Conservation (phyloP, 257 asterid species). For the Solanum lycopersicoides region DNA sequence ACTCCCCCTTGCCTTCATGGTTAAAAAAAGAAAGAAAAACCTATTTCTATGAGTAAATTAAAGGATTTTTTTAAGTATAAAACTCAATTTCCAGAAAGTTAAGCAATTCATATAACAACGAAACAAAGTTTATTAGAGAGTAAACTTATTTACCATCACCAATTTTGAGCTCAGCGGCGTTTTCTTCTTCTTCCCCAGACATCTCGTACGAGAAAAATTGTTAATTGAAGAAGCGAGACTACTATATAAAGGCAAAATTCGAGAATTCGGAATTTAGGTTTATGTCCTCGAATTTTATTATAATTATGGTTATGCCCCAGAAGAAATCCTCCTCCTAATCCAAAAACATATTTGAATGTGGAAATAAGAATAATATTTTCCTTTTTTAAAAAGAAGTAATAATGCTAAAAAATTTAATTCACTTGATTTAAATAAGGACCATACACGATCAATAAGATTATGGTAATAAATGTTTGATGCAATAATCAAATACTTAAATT, state of each 20-base stretch:
- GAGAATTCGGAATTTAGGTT: neutral
- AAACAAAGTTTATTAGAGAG: neutral
- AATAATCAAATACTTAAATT: neutral
- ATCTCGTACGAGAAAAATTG: neutral
- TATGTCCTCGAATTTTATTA: neutral
- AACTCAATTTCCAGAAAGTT: neutral
- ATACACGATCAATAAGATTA: neutral
- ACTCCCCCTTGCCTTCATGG: neutral
- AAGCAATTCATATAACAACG: neutral
- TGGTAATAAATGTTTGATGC: neutral
- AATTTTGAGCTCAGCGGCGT: constrained; percentile 80
- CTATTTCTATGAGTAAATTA: neutral
- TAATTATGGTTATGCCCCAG: neutral
- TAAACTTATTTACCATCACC: constrained; percentile 68
- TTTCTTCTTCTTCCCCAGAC: constrained; percentile 78
- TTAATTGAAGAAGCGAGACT: neutral
- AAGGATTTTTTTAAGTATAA: neutral
- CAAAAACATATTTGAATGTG: neutral
- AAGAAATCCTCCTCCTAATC: neutral
- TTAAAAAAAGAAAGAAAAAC: neutral
- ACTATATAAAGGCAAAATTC: neutral
- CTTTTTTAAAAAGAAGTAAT: neutral
- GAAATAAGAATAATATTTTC: neutral
- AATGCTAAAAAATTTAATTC: neutral
- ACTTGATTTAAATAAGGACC: neutral